A percentile compares a stretch with the other conserved stretches of the same genome.
Conservation (phyloP, 352 stramenopile genomes). For the Globisporangium sylvaticum region DNA sequence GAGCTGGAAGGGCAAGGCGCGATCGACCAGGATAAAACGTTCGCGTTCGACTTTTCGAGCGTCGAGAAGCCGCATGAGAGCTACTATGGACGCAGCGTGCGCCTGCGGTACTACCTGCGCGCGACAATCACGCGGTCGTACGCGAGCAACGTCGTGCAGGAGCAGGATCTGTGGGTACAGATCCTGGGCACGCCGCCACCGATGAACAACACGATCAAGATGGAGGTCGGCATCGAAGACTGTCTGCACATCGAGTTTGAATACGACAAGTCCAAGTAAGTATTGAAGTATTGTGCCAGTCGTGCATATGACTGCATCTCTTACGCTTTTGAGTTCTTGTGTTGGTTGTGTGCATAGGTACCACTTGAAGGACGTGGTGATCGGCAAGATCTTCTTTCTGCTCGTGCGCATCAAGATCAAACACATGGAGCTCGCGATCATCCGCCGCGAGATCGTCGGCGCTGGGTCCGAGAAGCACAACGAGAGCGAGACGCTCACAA, state of each 20-base stretch:
- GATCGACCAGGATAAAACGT: constrained; percentile 45
- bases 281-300: too few species aligned
- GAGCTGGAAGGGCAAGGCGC: constrained; percentile 88
- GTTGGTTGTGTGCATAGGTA: too few species aligned
- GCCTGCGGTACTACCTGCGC: constrained; percentile 94
- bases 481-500: constrained; percentile 96
- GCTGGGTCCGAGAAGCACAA: constrained; percentile 75
- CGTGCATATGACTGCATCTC: too few species aligned
- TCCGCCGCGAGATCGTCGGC: constrained; percentile 93
- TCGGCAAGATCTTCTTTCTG: constrained; percentile 97
- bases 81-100: constrained; percentile 95
- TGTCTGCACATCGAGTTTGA: constrained; percentile 99
- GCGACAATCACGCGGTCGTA: constrained; percentile 92
- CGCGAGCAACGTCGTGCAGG: constrained; percentile 85
- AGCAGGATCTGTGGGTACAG: constrained; percentile 95
- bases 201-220: constrained; percentile 94
- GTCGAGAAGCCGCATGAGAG: constrained; percentile 95
- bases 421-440: constrained; percentile 97
- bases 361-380: constrained; percentile 95
- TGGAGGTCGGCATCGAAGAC: constrained; percentile 99
- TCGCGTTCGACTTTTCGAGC: constrained; percentile 92
- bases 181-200: constrained; percentile 47
- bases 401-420: constrained; percentile 99
- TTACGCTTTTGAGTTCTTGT: too few species aligned
- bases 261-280: constrained; percentile 95